A percentile compares a stretch with the other conserved stretches of the same genome.
These are phyloP conservation scores for Jasminum sambac DNA, from an alignment of 257 asterid genomes.

Conservation along the genomic window DNA sequence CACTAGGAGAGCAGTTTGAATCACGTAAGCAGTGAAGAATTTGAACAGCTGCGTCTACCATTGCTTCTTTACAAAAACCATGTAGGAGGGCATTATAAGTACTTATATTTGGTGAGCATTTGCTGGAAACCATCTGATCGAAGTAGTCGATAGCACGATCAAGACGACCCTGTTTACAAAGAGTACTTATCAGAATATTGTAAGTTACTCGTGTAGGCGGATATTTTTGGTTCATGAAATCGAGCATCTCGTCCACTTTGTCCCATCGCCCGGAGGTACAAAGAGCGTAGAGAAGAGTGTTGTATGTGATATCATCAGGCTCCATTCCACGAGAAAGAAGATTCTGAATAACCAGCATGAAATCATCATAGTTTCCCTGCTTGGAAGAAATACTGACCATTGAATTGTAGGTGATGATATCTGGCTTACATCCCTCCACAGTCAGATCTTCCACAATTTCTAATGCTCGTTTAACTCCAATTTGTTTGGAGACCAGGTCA, in stretches of 20 bases:
- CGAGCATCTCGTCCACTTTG: slow-evolving; percentile 60
- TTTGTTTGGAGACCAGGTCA: slow-evolving; percentile 55
- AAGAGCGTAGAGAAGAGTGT: slow-evolving; percentile 78
- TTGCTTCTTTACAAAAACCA: slow-evolving; percentile 59
- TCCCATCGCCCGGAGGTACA: slow-evolving; percentile 58
- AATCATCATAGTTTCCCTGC: slow-evolving; percentile 54
- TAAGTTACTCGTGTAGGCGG: slow-evolving; percentile 66
- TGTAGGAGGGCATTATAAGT: slow-evolving; percentile 81
- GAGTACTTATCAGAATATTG: slow-evolving; percentile 71
- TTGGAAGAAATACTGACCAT: slow-evolving; percentile 67
- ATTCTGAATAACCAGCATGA: slow-evolving; percentile 42
- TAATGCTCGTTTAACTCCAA: slow-evolving; percentile 60
- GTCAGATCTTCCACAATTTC: slow-evolving; percentile 79
- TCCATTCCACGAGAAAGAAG: slow-evolving; percentile 69
- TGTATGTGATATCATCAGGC: slow-evolving; percentile 70
- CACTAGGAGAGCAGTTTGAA: slow-evolving; percentile 54
- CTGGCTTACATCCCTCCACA: slow-evolving; percentile 85
- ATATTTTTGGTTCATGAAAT: slow-evolving; percentile 56
- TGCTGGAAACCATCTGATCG: slow-evolving; percentile 52
- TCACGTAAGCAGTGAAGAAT: slow-evolving; percentile 42
- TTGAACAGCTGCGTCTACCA: slow-evolving; percentile 66
- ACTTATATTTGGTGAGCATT: slow-evolving; percentile 61
- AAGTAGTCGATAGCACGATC: slow-evolving; percentile 70
- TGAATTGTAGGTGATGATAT: slow-evolving; percentile 74
- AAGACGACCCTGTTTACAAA: slow-evolving; percentile 71